A percentile compares a stretch with the other conserved stretches of the same genome.
Evolutionary conservation across 257 asterid genomes (phyloP).

Genomic region (Asclepias syriaca): DNA sequence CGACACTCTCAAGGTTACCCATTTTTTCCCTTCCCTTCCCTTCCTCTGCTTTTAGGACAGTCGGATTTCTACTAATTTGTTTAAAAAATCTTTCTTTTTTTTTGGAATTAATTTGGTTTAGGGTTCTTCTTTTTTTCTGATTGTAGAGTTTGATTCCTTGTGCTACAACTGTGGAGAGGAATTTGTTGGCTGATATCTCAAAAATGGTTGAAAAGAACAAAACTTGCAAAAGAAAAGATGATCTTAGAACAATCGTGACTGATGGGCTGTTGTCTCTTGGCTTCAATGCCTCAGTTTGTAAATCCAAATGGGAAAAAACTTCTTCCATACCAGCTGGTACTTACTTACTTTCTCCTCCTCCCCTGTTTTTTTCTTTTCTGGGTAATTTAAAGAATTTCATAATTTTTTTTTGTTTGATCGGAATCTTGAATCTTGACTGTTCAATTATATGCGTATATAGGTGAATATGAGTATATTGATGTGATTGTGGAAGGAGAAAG

Average conservation of each 20-base stretch:
- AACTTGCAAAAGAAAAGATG: constrained; percentile 54
- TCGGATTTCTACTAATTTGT: not conserved
- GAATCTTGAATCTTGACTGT: not conserved
- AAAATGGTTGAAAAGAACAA: constrained; percentile 69
- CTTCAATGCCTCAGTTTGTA: constrained; percentile 66
- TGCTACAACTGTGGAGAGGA: constrained; percentile 59
- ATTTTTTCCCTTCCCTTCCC: not conserved
- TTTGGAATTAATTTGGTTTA: constrained; percentile 10
- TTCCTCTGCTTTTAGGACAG: not conserved
- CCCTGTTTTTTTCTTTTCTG: not conserved
- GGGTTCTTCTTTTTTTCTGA: not conserved
- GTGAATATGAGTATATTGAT: constrained; percentile 85
- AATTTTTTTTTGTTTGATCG: not conserved
- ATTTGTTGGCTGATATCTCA: constrained; percentile 75
- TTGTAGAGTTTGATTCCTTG: constrained; percentile 73
- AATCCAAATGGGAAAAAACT: constrained; percentile 86
- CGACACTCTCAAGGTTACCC: constrained; percentile 69
- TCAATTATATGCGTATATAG: constrained; percentile 16
- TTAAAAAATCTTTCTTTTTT: not conserved
- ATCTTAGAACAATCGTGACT: constrained; percentile 59
- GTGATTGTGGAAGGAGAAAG: constrained; percentile 64
- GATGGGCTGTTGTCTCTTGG: constrained; percentile 57
- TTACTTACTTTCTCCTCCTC: constrained; percentile 9
- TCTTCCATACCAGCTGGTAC: constrained; percentile 83
- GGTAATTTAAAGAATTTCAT: too few species aligned